Conservation (phyloP, 208 protist genomes). For the Acanthamoeba culbertsoni region DNA sequence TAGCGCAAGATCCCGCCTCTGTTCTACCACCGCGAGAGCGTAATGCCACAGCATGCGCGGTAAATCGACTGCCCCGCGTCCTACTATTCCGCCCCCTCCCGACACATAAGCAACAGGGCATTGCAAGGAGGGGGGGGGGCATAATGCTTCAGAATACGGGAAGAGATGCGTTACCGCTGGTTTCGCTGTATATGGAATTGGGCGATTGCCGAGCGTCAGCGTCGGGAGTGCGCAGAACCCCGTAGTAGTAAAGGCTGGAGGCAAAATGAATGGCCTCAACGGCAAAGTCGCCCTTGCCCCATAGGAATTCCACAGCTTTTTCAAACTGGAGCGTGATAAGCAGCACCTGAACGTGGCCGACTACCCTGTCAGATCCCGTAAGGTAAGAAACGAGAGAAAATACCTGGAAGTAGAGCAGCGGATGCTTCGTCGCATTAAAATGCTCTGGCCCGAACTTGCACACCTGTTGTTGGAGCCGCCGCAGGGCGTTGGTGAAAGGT, state of each 20-base stretch:
- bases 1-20: neutral
- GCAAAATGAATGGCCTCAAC: neutral
- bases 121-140: too few relatives aligned
- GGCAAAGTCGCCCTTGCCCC: neutral
- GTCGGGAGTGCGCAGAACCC: neutral
- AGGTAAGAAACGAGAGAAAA: too few relatives aligned
- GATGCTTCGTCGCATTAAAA: slow-evolving; percentile 13
- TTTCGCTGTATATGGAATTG: neutral
- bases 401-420: slow-evolving; percentile 42
- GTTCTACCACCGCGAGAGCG: neutral
- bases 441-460: neutral
- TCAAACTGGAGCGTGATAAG: slow-evolving; percentile 31
- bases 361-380: too few relatives aligned
- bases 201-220: neutral
- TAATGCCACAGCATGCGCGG: slow-evolving; percentile 49
- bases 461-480: neutral
- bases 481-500: neutral
- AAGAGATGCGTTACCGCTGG: neutral
- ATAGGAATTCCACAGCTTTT: neutral
- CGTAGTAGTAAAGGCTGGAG: neutral
- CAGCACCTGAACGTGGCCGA: neutral
- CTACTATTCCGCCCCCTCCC: neutral
- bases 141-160: neutral
- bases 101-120: too few relatives aligned
- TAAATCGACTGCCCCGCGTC: neutral